Base-by-base conservation (phyloP, 139 green algal species). In the Diplosphaera chodatii region DNA sequence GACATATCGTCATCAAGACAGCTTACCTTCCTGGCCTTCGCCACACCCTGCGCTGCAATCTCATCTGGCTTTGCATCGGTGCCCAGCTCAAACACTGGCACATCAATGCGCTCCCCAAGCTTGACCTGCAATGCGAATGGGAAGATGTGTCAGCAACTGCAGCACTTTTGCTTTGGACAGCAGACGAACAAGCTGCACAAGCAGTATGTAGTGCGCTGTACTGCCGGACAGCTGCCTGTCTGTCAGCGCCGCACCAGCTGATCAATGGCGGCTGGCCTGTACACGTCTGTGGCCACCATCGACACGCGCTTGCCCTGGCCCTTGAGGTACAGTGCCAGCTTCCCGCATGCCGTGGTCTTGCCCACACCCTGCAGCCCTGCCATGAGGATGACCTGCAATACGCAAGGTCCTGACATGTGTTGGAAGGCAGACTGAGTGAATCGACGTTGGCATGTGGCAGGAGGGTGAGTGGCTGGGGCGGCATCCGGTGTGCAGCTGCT, bases 281-380 rank as follows among this genome's bases (percentile, higher is more conserved):
- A 98, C 33, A 98, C 84, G 73, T 98, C 94, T 0, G 93, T 95
- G 30, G 94, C 94, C 48, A 98, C 91, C 83, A 98, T 82, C 40
- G 94, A 78, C 29, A 92, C 83, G 8, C 34, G 66, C 70, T 94
- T 92, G 30, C 80, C 78, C 40, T 87, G 70, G 77, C 92, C 88
- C 77, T 90, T 85, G 22, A 99, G 85, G 75, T 86, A 90, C 37
- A 91, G 72, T 0, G 95, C 95, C 67, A 99, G 85, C 86, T 99
- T 99, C 62, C 91, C 95, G 32, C 86, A 94, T 0, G 92, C 91
- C 0, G 95, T 99, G 21, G 95, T 99, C 83, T 99, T 99, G 40
- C 95, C 95, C 41, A 98, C 96, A 22, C 95, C 94, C 76, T 98
- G 92, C 29, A 74, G 28, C 1, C 91, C 91, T 20, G 90, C 91